Evolutionary conservation across 2,329 filamentous ascomycete species (phyloP), one percentile per base, ranked within the genome.

Genomic region (Xylariomycetidae sp.): DNA sequence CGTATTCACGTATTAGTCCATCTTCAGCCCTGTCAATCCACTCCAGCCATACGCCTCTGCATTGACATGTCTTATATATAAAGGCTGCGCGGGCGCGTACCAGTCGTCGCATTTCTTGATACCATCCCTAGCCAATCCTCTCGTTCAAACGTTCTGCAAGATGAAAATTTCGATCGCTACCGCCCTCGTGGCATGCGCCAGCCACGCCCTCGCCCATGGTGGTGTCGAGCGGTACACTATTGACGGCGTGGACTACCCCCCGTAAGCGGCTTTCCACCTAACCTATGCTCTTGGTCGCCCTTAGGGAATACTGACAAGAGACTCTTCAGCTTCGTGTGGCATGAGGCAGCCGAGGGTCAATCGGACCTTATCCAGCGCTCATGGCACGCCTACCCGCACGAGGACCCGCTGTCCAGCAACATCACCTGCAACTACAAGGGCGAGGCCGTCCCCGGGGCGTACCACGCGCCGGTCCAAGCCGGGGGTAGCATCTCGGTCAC

Each of bases 301-400:
- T n/a, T n/a, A n/a, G n/a, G n/a, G n/a, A n/a, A n/a, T n/a, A n/a
- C n/a, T n/a, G n/a, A n/a, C n/a, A n/a, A n/a, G n/a, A n/a, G n/a
- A n/a, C 15, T 11, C n/a, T 11, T 11, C 15, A 34, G 32, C 5
- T 34, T 30, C 6, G 22, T 16, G 12, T 34, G 33, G 33, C 12
- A 12, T 25, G 17, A 36, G 16, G 28, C 34, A 4, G 17, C 9
- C 19, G 34, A 36, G n/a, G 17, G 28, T 28, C 34, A 36, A 16
- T 5, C n/a, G 12, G 14, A 16, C 6, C 19, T 31, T 9, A 31
- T 31, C 19, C 29, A 16, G 29, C 19, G 13, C 19, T 4, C 11
- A 16, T 31, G 29, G 18, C 11, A 23, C 29, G 12, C n/a, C 20
- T 25, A 7, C 11, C 22, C 30, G 19, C 11, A 14, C 4, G 9